Base-by-base conservation (phyloP, 306 rosid species). In the Casuarina cunninghamiana region DNA sequence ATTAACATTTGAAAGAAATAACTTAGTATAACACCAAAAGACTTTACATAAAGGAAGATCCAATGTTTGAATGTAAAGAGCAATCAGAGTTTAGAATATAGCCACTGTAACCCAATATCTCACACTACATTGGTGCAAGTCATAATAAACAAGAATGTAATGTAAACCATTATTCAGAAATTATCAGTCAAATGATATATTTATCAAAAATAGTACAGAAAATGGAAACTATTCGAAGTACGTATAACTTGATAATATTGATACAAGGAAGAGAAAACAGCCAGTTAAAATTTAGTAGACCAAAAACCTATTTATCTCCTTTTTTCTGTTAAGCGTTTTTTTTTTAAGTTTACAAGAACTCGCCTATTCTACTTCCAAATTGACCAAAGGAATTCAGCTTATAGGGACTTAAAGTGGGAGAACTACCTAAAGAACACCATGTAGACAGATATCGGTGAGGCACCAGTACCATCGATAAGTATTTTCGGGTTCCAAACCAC, bases 1-100 rank as follows among this genome's bases (percentile, higher is more conserved):
- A 71, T 69, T 57, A 71, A 8, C 9, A 62, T 74, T 71, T 51
- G 16, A 60, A 26, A 72, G 78, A 39, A 17, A 51, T 55, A 66
- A 45, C 37, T 42, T 7, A 55, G 45, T 77, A 79, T 61, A 77
- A 49, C 51, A 62, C 0, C 49, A 19, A 71, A 51, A 44, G 37
- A 41, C 55, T 32, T 53, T 3, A 74, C 62, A 17, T 10, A 44
- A 41, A 69, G 63, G 54, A 45, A 75, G 0, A n/a, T 68, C 49
- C 17, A 75, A 73, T 35, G 65, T 50, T 46, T 15, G 16, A 21
- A 54, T 4, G 3, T 49, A 37, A 72, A 50, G 21, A 32, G 73
- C 71, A 77, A 68, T 61, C 68, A 58, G 1, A 21, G 39, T 21
- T 58, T 21, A 26, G 26, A 58, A 58, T 21, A 26, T 57, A 19